Conservation (phyloP, 129 eudicot genomes). For the Centaurea solstitialis region DNA sequence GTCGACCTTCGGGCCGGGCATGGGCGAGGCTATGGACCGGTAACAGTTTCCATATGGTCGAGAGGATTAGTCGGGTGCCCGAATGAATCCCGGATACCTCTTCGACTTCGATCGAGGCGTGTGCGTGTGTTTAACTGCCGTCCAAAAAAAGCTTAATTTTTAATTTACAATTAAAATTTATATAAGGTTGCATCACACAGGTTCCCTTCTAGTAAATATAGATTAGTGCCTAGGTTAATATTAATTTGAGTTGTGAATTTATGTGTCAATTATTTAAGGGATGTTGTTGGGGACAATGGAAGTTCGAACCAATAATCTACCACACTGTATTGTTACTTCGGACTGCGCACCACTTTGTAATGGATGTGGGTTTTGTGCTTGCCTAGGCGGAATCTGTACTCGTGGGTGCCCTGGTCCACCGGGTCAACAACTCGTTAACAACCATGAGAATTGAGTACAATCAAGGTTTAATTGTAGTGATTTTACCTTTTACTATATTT, state of each 20-base stretch:
- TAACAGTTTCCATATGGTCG: too few relatives aligned
- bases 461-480: not conserved
- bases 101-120: too few relatives aligned
- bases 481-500: not conserved
- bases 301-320: constrained; percentile 16
- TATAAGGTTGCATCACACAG: not conserved
- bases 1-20: too few relatives aligned
- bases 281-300: constrained; percentile 13
- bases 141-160: not conserved
- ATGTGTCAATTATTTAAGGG: constrained; percentile 5
- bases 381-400: constrained; percentile 4
- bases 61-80: too few relatives aligned
- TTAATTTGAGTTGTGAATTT: not conserved
- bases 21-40: too few relatives aligned
- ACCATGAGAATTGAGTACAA: not conserved
- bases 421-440: not conserved
- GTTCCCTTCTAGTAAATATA: not conserved
- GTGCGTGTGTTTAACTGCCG: too few relatives aligned
- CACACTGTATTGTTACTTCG: not conserved
- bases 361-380: constrained; percentile 25
- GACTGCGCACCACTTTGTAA: constrained; percentile 25
- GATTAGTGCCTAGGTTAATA: not conserved
- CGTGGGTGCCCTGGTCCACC: constrained; percentile 32
- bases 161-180: not conserved
- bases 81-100: too few relatives aligned